These are phyloP conservation scores for Spirogloea muscicola DNA, from an alignment of 139 green algal species.

Conservation along the genomic window DNA sequence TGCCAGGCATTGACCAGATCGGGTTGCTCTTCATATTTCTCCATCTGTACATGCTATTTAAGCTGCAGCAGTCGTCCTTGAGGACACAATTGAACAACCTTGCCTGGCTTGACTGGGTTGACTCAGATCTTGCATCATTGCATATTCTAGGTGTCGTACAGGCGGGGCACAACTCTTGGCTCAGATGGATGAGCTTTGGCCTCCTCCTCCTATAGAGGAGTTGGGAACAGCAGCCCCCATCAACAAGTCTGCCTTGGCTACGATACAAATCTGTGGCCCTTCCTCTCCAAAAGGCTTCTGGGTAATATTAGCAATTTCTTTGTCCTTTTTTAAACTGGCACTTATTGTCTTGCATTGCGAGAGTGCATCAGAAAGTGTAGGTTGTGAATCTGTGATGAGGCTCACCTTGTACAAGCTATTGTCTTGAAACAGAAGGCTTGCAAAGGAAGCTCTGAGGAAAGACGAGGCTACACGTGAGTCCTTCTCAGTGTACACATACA, in stretches of 20 bases:
- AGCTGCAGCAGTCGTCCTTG: neutral
- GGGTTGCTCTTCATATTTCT: neutral
- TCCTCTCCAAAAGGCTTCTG: neutral
- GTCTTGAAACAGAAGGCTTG: conserved; percentile 11
- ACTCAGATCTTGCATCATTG: neutral
- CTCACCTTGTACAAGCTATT: neutral
- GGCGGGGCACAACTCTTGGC: conserved; percentile 3
- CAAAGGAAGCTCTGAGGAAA: neutral
- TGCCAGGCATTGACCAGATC: neutral
- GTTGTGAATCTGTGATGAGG: neutral
- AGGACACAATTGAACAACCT: neutral
- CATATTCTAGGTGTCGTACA: neutral
- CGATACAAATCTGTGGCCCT: neutral
- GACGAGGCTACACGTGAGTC: conserved; percentile 20
- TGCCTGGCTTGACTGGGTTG: neutral
- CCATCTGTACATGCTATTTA: neutral
- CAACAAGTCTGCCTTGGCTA: neutral
- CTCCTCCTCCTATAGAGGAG: neutral
- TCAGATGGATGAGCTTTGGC: conserved; percentile 1
- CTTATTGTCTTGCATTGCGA: neutral
- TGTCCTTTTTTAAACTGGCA: neutral
- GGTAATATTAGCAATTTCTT: neutral
- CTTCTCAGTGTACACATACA: neutral
- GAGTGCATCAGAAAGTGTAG: neutral
- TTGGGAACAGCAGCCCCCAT: neutral